A percentile compares a stretch with the other conserved stretches of the same genome.
Evolutionary conservation across 2,329 filamentous ascomycete genomes (phyloP).

Genomic region (Cladobotryum protrusum): DNA sequence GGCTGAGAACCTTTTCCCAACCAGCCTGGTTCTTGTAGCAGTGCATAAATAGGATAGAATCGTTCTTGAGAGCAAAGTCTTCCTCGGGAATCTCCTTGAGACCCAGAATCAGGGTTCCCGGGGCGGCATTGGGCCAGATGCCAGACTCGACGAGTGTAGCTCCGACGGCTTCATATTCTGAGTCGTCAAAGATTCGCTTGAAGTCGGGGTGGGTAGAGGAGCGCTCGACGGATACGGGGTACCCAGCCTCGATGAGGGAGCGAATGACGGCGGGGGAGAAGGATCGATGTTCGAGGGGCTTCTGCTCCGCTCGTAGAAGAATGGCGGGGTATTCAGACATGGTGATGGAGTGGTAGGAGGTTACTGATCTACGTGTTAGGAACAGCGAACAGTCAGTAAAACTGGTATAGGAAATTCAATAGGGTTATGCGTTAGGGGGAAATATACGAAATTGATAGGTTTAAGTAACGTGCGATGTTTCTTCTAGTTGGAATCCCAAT

Average conservation of each 20-base stretch:
- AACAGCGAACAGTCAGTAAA: not conserved
- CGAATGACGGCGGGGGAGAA: conserved; percentile 41
- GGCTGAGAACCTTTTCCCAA: conserved; percentile 72
- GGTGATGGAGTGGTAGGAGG: conserved; percentile 3
- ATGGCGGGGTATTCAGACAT: conserved; percentile 30
- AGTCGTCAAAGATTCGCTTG: conserved; percentile 59
- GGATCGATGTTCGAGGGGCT: conserved; percentile 51
- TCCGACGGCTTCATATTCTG: conserved; percentile 56
- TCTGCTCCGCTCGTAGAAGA: conserved; percentile 54
- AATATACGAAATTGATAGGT: too few species aligned
- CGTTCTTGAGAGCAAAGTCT: conserved; percentile 62
- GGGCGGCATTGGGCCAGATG: conserved; percentile 61
- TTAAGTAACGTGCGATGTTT: too few species aligned
- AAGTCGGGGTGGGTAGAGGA: conserved; percentile 38
- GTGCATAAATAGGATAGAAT: conserved; percentile 65
- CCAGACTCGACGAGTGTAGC: conserved; percentile 60
- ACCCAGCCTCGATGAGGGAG: conserved; percentile 59
- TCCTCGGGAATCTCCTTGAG: conserved; percentile 74
- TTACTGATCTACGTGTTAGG: not conserved
- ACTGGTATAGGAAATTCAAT: too few species aligned
- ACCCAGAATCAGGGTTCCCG: conserved; percentile 65
- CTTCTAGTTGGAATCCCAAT: too few species aligned
- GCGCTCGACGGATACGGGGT: conserved; percentile 61
- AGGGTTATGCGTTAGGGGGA: too few species aligned
- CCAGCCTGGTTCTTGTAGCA: conserved; percentile 72